Evolutionary conservation across 768 basidiomycete species (phyloP).

Genomic region (Boletus vinaceobasis): DNA sequence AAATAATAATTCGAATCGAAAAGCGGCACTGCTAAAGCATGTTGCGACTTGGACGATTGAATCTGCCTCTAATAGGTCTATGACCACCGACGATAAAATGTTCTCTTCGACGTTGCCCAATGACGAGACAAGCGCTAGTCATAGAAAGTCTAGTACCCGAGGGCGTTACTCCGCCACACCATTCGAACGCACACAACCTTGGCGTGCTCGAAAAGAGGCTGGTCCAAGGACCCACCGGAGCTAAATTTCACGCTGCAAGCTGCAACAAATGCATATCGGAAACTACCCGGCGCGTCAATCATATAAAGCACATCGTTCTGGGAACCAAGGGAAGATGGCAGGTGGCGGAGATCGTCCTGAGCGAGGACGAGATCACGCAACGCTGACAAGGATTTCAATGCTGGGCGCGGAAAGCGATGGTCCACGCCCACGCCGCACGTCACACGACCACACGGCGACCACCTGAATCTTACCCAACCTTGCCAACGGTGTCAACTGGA

Average conservation of each 20-base stretch:
- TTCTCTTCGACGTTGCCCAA: not conserved
- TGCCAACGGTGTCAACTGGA: not conserved
- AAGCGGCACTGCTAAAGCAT: constrained; percentile 12
- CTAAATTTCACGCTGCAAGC: not conserved
- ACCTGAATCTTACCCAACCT: constrained; percentile 5
- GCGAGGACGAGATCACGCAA: constrained; percentile 3
- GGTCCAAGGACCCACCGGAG: not conserved
- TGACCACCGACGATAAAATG: not conserved
- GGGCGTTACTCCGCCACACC: not conserved
- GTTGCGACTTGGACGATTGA: constrained; percentile 9
- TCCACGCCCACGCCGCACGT: constrained; percentile 9
- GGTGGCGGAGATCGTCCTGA: constrained; percentile 5
- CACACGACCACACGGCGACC: constrained; percentile 5
- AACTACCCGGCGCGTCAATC: not conserved
- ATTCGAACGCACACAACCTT: not conserved
- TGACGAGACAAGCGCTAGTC: not conserved
- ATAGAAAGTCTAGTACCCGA: not conserved
- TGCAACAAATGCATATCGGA: not conserved
- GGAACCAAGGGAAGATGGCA: not conserved
- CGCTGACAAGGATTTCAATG: not conserved
- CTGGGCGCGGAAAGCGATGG: not conserved
- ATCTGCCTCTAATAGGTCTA: not conserved
- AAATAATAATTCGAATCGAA: constrained; percentile 32
- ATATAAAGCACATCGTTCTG: not conserved
- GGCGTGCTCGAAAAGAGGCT: not conserved